Evolutionary conservation across 345 rosid genomes (phyloP), one percentile per base, ranked within the genome.

Genomic region (Salix udensis): DNA sequence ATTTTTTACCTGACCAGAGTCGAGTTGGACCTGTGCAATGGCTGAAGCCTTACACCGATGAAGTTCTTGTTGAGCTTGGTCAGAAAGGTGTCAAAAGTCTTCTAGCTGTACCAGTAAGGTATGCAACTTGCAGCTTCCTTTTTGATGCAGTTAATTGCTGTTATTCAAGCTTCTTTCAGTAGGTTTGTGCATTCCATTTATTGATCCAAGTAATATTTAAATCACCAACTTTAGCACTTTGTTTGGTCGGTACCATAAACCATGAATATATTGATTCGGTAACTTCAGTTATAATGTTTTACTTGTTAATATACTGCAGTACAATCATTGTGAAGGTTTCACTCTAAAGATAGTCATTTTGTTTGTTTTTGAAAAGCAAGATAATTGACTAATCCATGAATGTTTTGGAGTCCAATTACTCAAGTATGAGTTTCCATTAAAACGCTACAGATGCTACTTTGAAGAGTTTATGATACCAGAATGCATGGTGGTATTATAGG

Each of bases 1-100:
- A 70, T 71, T 76, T 70, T 40, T 62, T 34, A 68, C 50, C 77
- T 50, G 46, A 5, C 68, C 86, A 96, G 99, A 93, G 97, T 82
- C 95, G 99, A 85, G 99, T 93, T 78, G 98, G 99, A 30, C 99
- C 97, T 76, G 97, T 93, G 67, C 88, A 91, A 48, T 96, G 98
- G 98, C 79, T 96, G 83, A 96, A 90, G 83, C 98, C 99, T 21
- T 96, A 96, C 86, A 93, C 98, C 0, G 97, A 93, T 82, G 92
- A 96, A 82, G 97, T 92, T 75, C 96, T 96, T 40, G 91, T 92
- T 4, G 94, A 93, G 82, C 95, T 96, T 75, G 99, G 99, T 76
- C 89, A 87, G 87, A 92, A 81, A 79, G 99, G 99, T 70, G 93
- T 96, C 58, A 93, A 93, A 88, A 93, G 90, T 85, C 94, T 93